Evolutionary conservation across 768 basidiomycete species (phyloP), one percentile per base, ranked within the genome.

Genomic region (Pisolithus sp.): DNA sequence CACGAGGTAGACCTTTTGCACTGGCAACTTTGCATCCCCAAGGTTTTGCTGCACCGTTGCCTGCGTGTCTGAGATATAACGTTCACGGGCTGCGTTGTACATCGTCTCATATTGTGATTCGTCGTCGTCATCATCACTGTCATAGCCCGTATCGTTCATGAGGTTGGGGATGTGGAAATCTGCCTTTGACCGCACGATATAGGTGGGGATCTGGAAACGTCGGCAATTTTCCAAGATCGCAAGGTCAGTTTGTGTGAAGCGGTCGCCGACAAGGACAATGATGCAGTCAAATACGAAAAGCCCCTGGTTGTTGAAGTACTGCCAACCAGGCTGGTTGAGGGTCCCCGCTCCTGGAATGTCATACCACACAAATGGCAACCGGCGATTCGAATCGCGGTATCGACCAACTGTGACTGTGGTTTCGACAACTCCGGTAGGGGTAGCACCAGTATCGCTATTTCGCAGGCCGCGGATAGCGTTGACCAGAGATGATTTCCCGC

Each of bases 401-500:
- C 31, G 30, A 12, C 48, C 48, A 28, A 62, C 49, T 20, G 45
- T 21, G 21, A 28, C 13, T n/a, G 63, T 65, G 18, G 60, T 62
- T 50, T 65, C 63, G 24, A 51, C 51, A 36, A 62, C 52, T 20
- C 62, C 64, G 20, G 56, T 53, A 5, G 45, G 38, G 34, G 64
- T 64, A 9, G 64, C 63, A 23, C 45, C 40, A 24, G 28, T 37
- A 26, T 53, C 38, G 5, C 52, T 48, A 43, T 60, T 60, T 17
- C 30, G 28, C 17, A 65, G 48, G 17, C 65, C 65, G 20, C 64
- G 61, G 34, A 65, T 49, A 36, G 64, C 58, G 50, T 67, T 67
- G 47, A 67, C 57, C 37, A 67, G 48, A 13, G 65, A 63, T 10
- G 65, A 67, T 50, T 67, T 65, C 21, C 65, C 65, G 18, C 31